These are phyloP conservation scores for Torulaspora quercuum DNA, from an alignment of 805 yeast species.

Conservation along the genomic window DNA sequence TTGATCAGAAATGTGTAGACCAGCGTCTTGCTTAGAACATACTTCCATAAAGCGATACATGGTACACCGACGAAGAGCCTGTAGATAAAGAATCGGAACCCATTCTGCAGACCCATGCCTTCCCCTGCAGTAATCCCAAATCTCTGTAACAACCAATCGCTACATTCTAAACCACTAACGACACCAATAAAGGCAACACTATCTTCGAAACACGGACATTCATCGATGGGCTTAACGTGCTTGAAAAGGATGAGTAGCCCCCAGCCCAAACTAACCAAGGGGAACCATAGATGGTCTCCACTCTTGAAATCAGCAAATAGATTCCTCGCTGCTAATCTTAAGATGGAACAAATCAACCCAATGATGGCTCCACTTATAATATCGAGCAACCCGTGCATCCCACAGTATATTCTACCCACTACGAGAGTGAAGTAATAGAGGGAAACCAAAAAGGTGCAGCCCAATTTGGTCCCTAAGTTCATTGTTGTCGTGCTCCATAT, in stretches of 20 bases:
- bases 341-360: constrained; percentile 54
- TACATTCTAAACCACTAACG: constrained; percentile 67
- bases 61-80: constrained; percentile 61
- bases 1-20: constrained; percentile 47
- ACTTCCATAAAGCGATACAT: constrained; percentile 69
- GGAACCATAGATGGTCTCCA: constrained; percentile 31
- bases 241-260: constrained; percentile 53
- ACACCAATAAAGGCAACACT: constrained; percentile 92
- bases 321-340: constrained; percentile 42
- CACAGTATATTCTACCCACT: constrained; percentile 85
- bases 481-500: constrained; percentile 14
- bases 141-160: constrained; percentile 48
- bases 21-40: constrained; percentile 59
- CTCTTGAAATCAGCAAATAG: constrained; percentile 42
- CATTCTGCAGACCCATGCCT: constrained; percentile 31
- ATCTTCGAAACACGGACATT: constrained; percentile 95
- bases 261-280: constrained; percentile 39
- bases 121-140: constrained; percentile 12
- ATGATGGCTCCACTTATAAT: constrained; percentile 59
- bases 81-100: constrained; percentile 43
- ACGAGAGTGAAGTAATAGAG: constrained; percentile 63
- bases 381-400: constrained; percentile 95
- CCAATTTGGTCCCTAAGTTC: constrained; percentile 7
- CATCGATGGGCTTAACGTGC: constrained; percentile 84
- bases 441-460: constrained; percentile 21